Conservation (phyloP, 106 monocot species). For the Acorus calamus region DNA sequence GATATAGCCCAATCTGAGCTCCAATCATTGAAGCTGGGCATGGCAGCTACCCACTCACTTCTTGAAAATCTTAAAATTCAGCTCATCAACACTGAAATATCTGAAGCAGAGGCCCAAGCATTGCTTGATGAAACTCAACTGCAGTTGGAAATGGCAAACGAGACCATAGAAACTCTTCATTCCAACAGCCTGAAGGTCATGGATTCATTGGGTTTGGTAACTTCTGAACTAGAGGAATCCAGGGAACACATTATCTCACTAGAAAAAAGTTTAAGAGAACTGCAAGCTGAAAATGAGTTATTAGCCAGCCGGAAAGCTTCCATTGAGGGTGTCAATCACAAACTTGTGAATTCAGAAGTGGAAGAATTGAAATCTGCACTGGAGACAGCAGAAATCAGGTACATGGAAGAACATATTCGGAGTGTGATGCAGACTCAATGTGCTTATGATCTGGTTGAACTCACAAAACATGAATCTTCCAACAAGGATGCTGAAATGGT, state of each 20-base stretch:
- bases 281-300: constrained; percentile 6
- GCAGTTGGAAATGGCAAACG: constrained; percentile 47
- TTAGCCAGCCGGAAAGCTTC: too few relatives aligned
- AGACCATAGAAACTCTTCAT: constrained; percentile 39
- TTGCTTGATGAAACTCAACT: constrained; percentile 21
- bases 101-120: constrained; percentile 26
- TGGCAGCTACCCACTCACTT: constrained; percentile 17
- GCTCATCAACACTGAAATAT: constrained; percentile 19
- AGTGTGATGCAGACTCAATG: constrained; percentile 27
- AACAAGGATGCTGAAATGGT: background rate
- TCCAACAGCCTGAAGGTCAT: constrained; percentile 38
- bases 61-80: constrained; percentile 39
- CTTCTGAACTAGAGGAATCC: constrained; percentile 61
- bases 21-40: constrained; percentile 25
- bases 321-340: too few relatives aligned
- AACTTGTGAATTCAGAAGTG: constrained; percentile 18
- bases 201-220: constrained; percentile 32
- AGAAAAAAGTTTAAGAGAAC: constrained; percentile 31
- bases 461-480: too few relatives aligned
- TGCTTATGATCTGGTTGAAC: constrained; percentile 1
- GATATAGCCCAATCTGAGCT: constrained; percentile 31
- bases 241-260: constrained; percentile 19
- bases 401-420: constrained; percentile 47
- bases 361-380: constrained; percentile 34
- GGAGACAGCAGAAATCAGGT: constrained; percentile 27